Base-by-base conservation (phyloP, 495 filamentous ascomycete genomes). In the Aspergillus indologenus region DNA sequence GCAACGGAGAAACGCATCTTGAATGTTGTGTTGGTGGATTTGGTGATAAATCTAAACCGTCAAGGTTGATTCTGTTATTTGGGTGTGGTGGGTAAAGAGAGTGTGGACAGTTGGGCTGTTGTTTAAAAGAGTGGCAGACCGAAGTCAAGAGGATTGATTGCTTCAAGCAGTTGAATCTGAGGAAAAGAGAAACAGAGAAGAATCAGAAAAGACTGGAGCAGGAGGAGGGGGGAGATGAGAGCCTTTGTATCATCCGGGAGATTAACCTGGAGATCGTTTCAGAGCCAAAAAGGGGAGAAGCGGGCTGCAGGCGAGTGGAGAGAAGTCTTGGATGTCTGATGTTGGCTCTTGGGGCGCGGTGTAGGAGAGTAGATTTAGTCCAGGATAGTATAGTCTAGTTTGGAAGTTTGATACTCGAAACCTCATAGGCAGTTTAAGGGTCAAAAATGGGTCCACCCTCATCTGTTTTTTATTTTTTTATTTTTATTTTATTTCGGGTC, bases 1-100 rank as follows among this genome's bases (percentile, higher is more conserved):
- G 71, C 74, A 66, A 73, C 57, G 62, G 79, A 68, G 78, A 81
- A 83, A 80, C 78, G 80, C 80, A 83, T 83, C 71, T 75, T 82
- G 77, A 76, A 59, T 71, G 75, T 63, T 61, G 20, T 48, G 57
- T n/a, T n/a, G n/a, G n/a, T n/a, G n/a, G n/a, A n/a, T n/a, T n/a
- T 61, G 62, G 63, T 71, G 52, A 54, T 59, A 67, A 58, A 65
- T 61, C 61, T 60, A 69, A 70, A 67, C 67, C 70, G 73, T 72
- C 60, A 68, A 72, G 68, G 71, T 71, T 59, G 48, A 22, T 31
- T 40, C 12, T 7, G 34, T 8, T 40, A 15, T 40, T 61, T 44
- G 54, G 54, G 45, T 51, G 44, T 49, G 43, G 61, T 65, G 63
- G 52, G 51, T 62, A 79, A 73, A 78, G 76, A 81, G 76, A 65